Evolutionary conservation across 768 basidiomycete species (phyloP).

Genomic region (Podaxis sp.): DNA sequence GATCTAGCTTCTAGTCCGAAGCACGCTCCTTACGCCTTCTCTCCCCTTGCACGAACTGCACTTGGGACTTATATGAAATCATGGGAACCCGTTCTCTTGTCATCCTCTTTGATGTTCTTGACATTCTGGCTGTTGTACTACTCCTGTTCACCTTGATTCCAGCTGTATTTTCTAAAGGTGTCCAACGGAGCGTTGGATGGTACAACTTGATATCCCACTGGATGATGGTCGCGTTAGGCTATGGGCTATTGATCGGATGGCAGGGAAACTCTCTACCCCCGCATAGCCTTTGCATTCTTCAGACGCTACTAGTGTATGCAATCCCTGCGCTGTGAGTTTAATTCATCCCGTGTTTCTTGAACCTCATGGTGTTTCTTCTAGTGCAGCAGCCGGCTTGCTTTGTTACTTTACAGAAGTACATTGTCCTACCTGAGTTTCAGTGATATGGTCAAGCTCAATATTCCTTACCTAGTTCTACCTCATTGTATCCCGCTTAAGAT

Average conservation of each 20-base stretch:
- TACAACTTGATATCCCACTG: not conserved
- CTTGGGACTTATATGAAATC: not conserved
- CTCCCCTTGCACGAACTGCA: not conserved
- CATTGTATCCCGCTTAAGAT: not conserved
- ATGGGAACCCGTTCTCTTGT: not conserved
- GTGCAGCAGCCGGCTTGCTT: not conserved
- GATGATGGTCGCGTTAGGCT: not conserved
- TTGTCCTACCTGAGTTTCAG: too few relatives aligned
- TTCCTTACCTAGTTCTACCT: not conserved
- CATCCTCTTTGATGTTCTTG: not conserved
- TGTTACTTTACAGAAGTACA: not conserved
- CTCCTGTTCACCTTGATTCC: not conserved
- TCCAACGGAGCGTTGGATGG: not conserved
- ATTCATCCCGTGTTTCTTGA: too few relatives aligned
- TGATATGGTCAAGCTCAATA: too few relatives aligned
- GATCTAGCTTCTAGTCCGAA: too few relatives aligned
- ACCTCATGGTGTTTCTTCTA: not conserved
- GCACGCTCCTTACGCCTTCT: not conserved
- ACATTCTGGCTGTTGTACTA: not conserved
- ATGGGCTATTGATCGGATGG: not conserved
- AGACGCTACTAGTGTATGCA: not conserved
- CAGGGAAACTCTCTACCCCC: not conserved
- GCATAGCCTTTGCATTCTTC: not conserved
- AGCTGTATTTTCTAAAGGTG: not conserved
- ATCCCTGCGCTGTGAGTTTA: not conserved